Base-by-base conservation (phyloP, 257 asterid genomes). In the Petunia secreta region DNA sequence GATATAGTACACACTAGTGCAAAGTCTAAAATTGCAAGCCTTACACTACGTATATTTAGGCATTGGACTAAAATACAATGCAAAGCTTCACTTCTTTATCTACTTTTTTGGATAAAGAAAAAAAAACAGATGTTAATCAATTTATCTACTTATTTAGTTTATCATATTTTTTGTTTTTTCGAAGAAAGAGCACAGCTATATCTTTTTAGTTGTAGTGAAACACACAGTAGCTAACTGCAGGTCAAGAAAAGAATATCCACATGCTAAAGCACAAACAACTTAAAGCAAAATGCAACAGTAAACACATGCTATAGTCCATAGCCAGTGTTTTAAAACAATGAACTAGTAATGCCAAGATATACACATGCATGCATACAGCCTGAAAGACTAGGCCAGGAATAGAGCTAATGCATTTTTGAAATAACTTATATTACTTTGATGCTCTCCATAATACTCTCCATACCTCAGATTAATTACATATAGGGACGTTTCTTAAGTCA, bases 21-120 rank as follows among this genome's bases (percentile, higher is more conserved):
- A 44, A 44, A 57, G 76, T 68, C 0, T 68, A 44, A 38, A 68
- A 68, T 68, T 68, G 15, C 58, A 68, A 68, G 76, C n/a, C 8
- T 8, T 68, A 68, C 25, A 48, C 59, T 38, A 71, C n/a, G 59
- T 46, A 48, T 44, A 71, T 71, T 41, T 71, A 48, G 15, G 77
- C 60, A 71, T 25, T 34, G 77, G 44, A 48, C 10, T 48, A 48
- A 43, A 34, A 48, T 48, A 25, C 77, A 71, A 34, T 34, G 50
- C 60, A 71, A 11, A 71, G 62, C 58, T 71, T 71, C 60, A 71
- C 48, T 60, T 25, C 25, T 25, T 25, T 25, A 25, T 25, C 25
- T 25, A 25, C 25, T 25, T 25, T 25, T 25, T 25, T 25, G 25
- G 25, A 25, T 25, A 25, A 25, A 25, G 25, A 25, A 25, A 25